Conservation (phyloP, 2,329 filamentous ascomycete species). For the Aureobasidium namibiae region DNA sequence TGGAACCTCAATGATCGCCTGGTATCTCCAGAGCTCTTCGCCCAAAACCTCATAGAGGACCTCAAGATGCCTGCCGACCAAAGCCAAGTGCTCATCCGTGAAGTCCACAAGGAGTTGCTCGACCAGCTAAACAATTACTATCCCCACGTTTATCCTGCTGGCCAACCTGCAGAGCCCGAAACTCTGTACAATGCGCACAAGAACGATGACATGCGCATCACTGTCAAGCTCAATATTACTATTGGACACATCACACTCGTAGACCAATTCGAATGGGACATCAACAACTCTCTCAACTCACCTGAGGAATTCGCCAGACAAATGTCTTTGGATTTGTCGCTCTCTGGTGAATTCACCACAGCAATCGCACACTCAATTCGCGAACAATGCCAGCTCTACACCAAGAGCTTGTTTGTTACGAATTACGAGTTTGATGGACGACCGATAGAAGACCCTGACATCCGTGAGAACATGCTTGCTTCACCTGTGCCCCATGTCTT, state of each 20-base stretch:
- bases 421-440: constrained; percentile 93
- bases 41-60: constrained; percentile 84
- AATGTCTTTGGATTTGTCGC: constrained; percentile 82
- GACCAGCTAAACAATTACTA: constrained; percentile 93
- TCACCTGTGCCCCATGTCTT: constrained; percentile 78
- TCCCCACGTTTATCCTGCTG: constrained; percentile 81
- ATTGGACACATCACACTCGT: constrained; percentile 90
- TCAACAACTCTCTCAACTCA: constrained; percentile 88
- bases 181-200: constrained; percentile 91
- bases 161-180: constrained; percentile 82
- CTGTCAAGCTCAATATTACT: constrained; percentile 94
- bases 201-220: constrained; percentile 96
- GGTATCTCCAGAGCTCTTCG: constrained; percentile 71
- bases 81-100: constrained; percentile 56
- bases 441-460: constrained; percentile 83
- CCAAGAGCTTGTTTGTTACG: constrained; percentile 83
- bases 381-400: constrained; percentile 91
- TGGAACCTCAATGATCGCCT: constrained; percentile 95
- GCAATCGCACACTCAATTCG: constrained; percentile 97
- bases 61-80: constrained; percentile 64
- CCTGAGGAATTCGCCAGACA: constrained; percentile 87
- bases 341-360: constrained; percentile 92
- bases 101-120: constrained; percentile 76
- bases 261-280: constrained; percentile 98
- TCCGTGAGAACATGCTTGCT: constrained; percentile 75